These are phyloP conservation scores for Echria macrotheca DNA, from an alignment of 495 filamentous ascomycete species.

Conservation along the genomic window DNA sequence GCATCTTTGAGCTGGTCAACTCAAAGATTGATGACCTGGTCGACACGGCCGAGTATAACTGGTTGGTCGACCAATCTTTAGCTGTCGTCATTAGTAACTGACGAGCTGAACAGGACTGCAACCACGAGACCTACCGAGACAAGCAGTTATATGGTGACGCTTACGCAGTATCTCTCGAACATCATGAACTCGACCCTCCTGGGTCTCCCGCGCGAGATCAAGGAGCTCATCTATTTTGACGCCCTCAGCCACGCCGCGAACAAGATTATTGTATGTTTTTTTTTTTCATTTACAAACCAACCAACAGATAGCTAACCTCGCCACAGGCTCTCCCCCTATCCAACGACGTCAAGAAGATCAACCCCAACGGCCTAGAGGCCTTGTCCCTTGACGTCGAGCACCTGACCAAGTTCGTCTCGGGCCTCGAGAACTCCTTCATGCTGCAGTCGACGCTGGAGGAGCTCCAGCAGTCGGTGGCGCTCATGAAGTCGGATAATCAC, in stretches of 20 bases:
- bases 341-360: slow-evolving; percentile 73
- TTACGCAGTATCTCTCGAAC: slow-evolving; percentile 88
- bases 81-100: neutral
- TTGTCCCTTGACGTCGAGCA: slow-evolving; percentile 78
- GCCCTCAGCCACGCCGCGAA: slow-evolving; percentile 85
- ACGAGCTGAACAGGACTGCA: slow-evolving; percentile 49
- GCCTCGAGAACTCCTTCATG: slow-evolving; percentile 69
- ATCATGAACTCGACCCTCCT: slow-evolving; percentile 94
- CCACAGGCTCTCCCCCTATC: slow-evolving; percentile 72
- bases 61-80: slow-evolving; percentile 40
- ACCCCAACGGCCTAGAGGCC: slow-evolving; percentile 73
- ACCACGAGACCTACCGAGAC: slow-evolving; percentile 59
- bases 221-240: slow-evolving; percentile 96
- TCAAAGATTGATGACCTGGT: slow-evolving; percentile 98
- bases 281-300: neutral
- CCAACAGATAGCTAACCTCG: neutral
- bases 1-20: slow-evolving; percentile 97
- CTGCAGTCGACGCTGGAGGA: slow-evolving; percentile 84
- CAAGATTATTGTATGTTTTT: slow-evolving; percentile 62
- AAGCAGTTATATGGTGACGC: slow-evolving; percentile 87
- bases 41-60: slow-evolving; percentile 94
- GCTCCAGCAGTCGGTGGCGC: slow-evolving; percentile 76
- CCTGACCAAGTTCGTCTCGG: slow-evolving; percentile 77
- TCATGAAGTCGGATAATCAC: slow-evolving; percentile 82
- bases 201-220: slow-evolving; percentile 87